Percentiles rank a stretch among this genome's conserved stretches.
Evolutionary conservation across 257 asterid genomes (phyloP).

Genomic region (Leptodermis oblonga): DNA sequence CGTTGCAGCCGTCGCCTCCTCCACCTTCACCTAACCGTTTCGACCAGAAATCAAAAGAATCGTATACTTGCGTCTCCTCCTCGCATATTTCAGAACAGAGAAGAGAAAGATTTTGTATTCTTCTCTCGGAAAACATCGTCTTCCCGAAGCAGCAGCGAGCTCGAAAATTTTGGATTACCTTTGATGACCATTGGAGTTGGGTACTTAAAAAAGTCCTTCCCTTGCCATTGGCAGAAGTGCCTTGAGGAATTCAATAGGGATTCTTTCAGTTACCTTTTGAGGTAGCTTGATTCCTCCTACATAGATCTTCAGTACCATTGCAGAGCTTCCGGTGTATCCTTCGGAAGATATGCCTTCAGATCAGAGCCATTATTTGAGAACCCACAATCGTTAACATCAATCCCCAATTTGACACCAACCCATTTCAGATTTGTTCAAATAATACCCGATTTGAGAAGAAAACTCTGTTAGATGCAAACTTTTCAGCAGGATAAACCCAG

Average conservation of each 20-base stretch:
- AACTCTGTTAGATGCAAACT: constrained; percentile 47
- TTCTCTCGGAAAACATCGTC: no score
- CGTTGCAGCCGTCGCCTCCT: no score
- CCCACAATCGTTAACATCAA: no score
- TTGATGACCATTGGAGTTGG: constrained; percentile 61
- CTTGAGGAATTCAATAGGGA: constrained; percentile 50
- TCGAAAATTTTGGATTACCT: constrained; percentile 35
- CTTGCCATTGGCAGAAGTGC: constrained; percentile 65
- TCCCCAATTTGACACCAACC: no score
- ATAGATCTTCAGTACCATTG: constrained; percentile 44
- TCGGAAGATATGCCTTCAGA: constrained; percentile 53
- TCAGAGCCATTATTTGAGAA: no score
- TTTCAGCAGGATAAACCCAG: constrained; percentile 64
- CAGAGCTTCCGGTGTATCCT: constrained; percentile 58
- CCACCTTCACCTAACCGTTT: no score
- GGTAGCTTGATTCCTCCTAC: constrained; percentile 45
- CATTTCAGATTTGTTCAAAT: neutral
- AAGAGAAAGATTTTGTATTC: no score
- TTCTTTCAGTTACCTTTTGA: constrained; percentile 33
- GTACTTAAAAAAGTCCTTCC: constrained; percentile 44
- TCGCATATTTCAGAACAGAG: no score
- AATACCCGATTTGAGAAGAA: constrained; percentile 69
- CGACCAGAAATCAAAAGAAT: neutral
- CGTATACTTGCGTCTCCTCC: no score
- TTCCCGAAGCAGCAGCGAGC: constrained; percentile 1